Conservation (phyloP, 805 yeast genomes). For the Saturnispora bothae region DNA sequence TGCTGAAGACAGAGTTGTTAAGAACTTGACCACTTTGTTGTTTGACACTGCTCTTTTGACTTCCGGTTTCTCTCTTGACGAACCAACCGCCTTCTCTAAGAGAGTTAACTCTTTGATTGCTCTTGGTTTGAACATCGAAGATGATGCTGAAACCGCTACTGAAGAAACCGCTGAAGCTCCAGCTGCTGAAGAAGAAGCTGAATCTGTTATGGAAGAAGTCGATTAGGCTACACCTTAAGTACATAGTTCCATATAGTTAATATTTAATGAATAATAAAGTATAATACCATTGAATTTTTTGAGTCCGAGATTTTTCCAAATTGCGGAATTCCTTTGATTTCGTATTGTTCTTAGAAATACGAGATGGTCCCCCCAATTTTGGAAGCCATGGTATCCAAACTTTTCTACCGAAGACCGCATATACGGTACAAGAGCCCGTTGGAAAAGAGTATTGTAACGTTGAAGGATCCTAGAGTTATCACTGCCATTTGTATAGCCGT, state of each 20-base stretch:
- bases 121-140: conserved; percentile 88
- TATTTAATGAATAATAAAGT: no score
- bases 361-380: not conserved
- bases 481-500: no score
- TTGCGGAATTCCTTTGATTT: not conserved
- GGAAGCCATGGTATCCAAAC: no score
- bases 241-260: not conserved
- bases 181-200: conserved; percentile 43
- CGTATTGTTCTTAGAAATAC: no score
- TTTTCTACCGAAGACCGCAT: no score
- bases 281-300: no score
- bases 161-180: conserved; percentile 28
- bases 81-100: conserved; percentile 93
- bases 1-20: conserved; percentile 96
- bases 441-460: no score
- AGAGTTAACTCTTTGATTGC: conserved; percentile 98
- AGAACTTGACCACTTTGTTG: conserved; percentile 91
- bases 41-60: conserved; percentile 97
- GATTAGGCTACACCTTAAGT: conserved; percentile 40
- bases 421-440: no score
- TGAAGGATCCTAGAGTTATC: no score
- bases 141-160: conserved; percentile 37
- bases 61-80: conserved; percentile 98
- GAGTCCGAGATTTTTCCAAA: not conserved
- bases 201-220: conserved; percentile 98